Base-by-base conservation (phyloP, 2,329 filamentous ascomycete genomes). In the Trichoderma hamatum region DNA sequence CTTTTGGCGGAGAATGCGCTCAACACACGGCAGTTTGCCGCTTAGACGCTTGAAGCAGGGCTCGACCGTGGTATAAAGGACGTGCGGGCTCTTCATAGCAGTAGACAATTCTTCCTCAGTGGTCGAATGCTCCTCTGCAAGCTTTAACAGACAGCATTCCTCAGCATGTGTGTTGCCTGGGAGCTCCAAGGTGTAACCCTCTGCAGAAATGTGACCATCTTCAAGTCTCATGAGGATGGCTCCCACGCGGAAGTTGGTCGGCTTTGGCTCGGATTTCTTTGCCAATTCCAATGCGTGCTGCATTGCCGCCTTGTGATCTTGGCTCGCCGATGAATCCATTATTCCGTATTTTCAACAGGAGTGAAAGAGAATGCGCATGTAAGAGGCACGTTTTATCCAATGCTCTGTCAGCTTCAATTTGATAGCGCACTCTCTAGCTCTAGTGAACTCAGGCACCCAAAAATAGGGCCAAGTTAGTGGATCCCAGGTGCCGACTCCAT, bases 101-200 rank as follows among this genome's bases (percentile, higher is more conserved):
- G 72, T 69, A 0, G 86, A 80, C 5, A 93, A 84, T 0, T 80
- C 77, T 64, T 87, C 86, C 72, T 91, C 89, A 0, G 84, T 69
- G 0, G 85, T 81, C 2, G 76, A 76, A 67, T 86, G 77, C 71
- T 82, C 74, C 59, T 81, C 75, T 1, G 87, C 83, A 16, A 90
- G 85, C 78, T 99, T 98, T 60, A 90, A 80, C 68, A 99, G 86
- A 76, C 93, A 97, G 79, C 91, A 95, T 81, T 99, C 94, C 78
- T 99, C 96, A 3, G 96, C 96, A 77, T 99, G 96, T 0, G 96
- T 98, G 81, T 99, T 99, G 52, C 95, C 96, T 0, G 89, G 85
- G 4, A 94, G 88, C 80, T 99, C 95, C 69, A 97, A 86, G 0
- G 96, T 97, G 82, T 95, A 98, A 67, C 96, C 95, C 1, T 92